Base-by-base conservation (phyloP, 768 basidiomycete genomes). In the Russula lepida region DNA sequence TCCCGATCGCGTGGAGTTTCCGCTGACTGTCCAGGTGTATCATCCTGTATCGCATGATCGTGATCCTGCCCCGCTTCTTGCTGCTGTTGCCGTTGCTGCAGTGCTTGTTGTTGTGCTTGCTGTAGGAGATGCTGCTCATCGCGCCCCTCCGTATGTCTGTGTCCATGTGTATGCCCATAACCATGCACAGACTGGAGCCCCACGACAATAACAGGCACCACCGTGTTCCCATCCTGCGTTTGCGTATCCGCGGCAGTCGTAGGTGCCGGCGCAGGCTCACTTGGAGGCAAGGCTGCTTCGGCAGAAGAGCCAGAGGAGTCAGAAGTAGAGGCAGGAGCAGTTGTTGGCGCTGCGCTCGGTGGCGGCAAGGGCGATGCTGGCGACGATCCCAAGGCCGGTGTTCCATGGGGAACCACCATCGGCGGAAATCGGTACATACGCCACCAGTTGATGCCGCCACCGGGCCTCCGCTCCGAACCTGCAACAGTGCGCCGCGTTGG, bases 151-250 rank as follows among this genome's bases (percentile, higher is more conserved):
- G 33, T 48, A 15, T 59, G 43, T 23, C 66, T 59, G 33, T 64
- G 64, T 3, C 47, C 63, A 52, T 21, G 62, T 7, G 13, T 12
- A 12, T 62, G 64, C 17, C 64, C 66, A 3, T 76, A 77, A 66
- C 78, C 72, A 68, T 81, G 80, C 33, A 90, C 86, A 60, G 85
- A 86, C 72, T 90, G 89, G 48, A 92, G 73, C 9, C 89, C 89
- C 28, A 92, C 89, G 57, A 92, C 84, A 62, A 92, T 89, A 63
- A 92, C 88, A 21, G 89, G 89, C 15, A 91, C 83, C 37, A 91
- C 86, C 23, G 83, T 61, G 64, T 70, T 70, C 49, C 59, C 57
- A 41, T 66, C 63, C 6, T 54, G 46, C 4, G 65, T 17, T 23
- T 50, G 64, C 64, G 49, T 19, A 28, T 57, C 58, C 7, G 39